Base-by-base conservation (phyloP, 139 green algal genomes). In the Penium margaritaceum region DNA sequence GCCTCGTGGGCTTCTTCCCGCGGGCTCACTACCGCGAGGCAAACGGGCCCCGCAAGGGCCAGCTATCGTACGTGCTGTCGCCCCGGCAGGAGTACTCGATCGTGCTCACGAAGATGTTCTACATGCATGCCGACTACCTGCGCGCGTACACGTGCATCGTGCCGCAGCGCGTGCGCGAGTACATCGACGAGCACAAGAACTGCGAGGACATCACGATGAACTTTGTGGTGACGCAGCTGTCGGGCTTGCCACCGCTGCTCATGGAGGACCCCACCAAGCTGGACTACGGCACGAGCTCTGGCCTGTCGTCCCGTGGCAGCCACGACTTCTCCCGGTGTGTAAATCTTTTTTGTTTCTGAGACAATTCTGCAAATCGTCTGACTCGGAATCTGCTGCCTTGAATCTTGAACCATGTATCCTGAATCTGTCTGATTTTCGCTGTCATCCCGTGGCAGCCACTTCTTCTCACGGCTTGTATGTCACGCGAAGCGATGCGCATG, bases 141-240 rank as follows among this genome's bases (percentile, higher is more conserved):
- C 43, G 41, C 43, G 41, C 41, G 5, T 78, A 78, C 58, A 78
- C 71, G 14, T 78, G 71, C 58, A 47, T n/a, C 29, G 61, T 63
- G 21, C 41, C 71, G 27, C n/a, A 39, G 24, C 17, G 39, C 24
- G 47, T 78, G 33, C 43, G 30, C n/a, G 71, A 74, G 24, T 75
- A 58, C 58, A 63, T 78, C 24, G 71, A 78, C 19, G n/a, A 36
- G 1, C 21, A 64, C 41, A 74, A 61, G 37, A 78, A 78, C 41
- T 78, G 71, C 7, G 71, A 78, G 34, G 71, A 78, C 58, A 78
- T 78, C 24, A 38, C 46, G 5, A 78, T 78, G 71, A 78, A 78
- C 58, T 69, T 69, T 29, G 21, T 78, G 7, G 71, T 78, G 2
- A 62, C 71, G 29, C 55, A 76, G 33, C 69, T 76, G 19, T 72